Evolutionary conservation across 441 rosid species (phyloP), one percentile per base, ranked within the genome.

Genomic region (Metrosideros polymorpha): DNA sequence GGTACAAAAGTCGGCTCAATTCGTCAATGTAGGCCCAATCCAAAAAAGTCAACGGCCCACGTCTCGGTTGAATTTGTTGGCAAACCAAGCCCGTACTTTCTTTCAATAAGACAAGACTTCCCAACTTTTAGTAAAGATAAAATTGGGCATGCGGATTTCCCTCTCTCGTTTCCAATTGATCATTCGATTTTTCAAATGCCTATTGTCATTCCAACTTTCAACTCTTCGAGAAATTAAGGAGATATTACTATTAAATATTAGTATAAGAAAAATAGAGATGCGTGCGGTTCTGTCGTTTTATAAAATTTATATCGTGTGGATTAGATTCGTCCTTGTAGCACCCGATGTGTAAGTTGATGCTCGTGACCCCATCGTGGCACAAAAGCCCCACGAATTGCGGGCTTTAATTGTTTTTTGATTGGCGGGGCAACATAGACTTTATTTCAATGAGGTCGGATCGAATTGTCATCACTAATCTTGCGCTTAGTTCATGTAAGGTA

Each of bases 281-380:
- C 15, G n/a, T n/a, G 0, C 0, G 1, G 5, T 71, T 22, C n/a
- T 24, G 47, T 35, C 35, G 35, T 35, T 1, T 50, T 35, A 22
- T 19, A 63, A 53, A 5, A 22, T 5, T 22, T 6, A 10, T 71
- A 39, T 71, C 22, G 10, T 35, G 12, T 6, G 13, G 0, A 9
- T 63, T 12, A 5, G 7, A 2, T 63, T 32, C 22, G 7, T 15
- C 39, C 0, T 7, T 7, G 0, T 10, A 8, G 10, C 22, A 32
- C 7, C 6, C 0, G 2, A 18, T 32, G 12, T 9, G 6, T 63
- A 2, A 4, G 6, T 35, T 2, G 45, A 5, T 32, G 25, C 3
- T 32, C 2, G 7, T 66, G 45, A 2, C 45, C 77, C 77, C 77
- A 35, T 2, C 12, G 13, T 7, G 6, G 2, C 77, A 35, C 12